phyloP scores from a whole-genome alignment of 2,329 filamentous ascomycete species.

The Simplicillium aogashimaense region DNA sequence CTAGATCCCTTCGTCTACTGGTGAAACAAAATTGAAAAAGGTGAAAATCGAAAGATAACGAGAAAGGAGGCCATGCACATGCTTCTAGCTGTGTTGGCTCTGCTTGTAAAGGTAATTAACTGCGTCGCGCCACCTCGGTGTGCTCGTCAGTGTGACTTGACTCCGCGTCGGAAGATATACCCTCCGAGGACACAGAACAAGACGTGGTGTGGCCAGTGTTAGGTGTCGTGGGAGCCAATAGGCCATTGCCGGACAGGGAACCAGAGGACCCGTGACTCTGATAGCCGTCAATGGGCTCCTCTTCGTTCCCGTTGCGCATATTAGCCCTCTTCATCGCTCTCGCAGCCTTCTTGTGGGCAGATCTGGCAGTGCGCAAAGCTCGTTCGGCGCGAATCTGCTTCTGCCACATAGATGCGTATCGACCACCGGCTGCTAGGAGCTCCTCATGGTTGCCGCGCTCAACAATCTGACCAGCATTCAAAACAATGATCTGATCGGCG shows the following conservation, averaged over 20 bases:
- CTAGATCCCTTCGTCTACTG: too few relatives aligned
- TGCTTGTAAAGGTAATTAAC: too few relatives aligned
- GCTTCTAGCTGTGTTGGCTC: too few relatives aligned
- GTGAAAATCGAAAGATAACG: too few relatives aligned
- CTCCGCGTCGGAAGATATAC: constrained; percentile 17
- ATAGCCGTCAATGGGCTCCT: constrained; percentile 35
- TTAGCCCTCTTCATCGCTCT: constrained; percentile 37
- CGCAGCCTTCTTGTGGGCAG: constrained; percentile 24
- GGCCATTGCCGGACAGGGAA: constrained; percentile 25
- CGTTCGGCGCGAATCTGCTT: constrained; percentile 75
- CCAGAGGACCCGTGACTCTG: constrained; percentile 34
- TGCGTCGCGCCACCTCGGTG: too few relatives aligned
- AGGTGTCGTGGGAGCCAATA: constrained; percentile 17
- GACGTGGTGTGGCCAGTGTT: constrained; percentile 13
- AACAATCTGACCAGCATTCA: constrained; percentile 65
- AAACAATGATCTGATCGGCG: constrained; percentile 75
- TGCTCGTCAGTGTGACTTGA: constrained; percentile 8
- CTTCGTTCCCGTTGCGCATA: constrained; percentile 29
- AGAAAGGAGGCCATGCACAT: too few relatives aligned
- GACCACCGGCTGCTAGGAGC: constrained; percentile 58
- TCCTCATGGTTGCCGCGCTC: constrained; percentile 74
- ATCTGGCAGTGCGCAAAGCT: constrained; percentile 33
- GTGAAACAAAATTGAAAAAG: too few relatives aligned
- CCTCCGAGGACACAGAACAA: constrained; percentile 18
- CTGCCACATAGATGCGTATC: constrained; percentile 80